A percentile compares a stretch with the other conserved stretches of the same genome.
Conservation (phyloP, 169 alveolate species). For the Eimeria sp. region DNA sequence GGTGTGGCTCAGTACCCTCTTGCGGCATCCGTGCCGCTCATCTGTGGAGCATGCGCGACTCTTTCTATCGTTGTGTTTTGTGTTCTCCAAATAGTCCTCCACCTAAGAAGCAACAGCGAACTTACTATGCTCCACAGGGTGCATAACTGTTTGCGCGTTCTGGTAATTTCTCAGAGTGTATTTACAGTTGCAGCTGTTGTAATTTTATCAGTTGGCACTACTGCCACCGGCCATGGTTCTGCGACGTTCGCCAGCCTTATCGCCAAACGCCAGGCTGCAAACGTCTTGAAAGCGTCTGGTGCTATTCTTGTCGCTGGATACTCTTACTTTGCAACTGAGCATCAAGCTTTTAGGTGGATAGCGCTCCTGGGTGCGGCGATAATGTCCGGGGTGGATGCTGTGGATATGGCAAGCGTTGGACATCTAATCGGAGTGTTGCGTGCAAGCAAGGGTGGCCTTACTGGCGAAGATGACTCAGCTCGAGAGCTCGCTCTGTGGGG, state of each 20-base stretch:
- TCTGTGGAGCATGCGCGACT: constrained; percentile 44
- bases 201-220: constrained; percentile 34
- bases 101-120: constrained; percentile 58
- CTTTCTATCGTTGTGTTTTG: constrained; percentile 46
- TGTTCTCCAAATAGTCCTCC: constrained; percentile 16
- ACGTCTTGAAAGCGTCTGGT: constrained; percentile 37
- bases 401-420: constrained; percentile 50
- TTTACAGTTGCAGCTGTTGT: constrained; percentile 65
- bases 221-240: constrained; percentile 10
- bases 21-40: constrained; percentile 48
- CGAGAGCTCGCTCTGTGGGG: constrained; percentile 34
- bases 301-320: constrained; percentile 62
- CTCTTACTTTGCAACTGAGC: constrained; percentile 62
- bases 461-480: constrained; percentile 44
- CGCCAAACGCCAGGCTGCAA: constrained; percentile 68
- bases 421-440: constrained; percentile 54
- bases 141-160: constrained; percentile 57
- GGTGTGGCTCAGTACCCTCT: constrained; percentile 64
- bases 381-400: constrained; percentile 56
- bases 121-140: constrained; percentile 69
- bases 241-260: constrained; percentile 52
- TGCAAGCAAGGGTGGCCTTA: constrained; percentile 27
- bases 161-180: constrained; percentile 11
- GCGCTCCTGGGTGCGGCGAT: constrained; percentile 47
- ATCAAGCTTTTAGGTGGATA: constrained; percentile 61